Evolutionary conservation across 2,329 filamentous ascomycete species (phyloP), one percentile per base, ranked within the genome.

Genomic region (Alternaria dauci): DNA sequence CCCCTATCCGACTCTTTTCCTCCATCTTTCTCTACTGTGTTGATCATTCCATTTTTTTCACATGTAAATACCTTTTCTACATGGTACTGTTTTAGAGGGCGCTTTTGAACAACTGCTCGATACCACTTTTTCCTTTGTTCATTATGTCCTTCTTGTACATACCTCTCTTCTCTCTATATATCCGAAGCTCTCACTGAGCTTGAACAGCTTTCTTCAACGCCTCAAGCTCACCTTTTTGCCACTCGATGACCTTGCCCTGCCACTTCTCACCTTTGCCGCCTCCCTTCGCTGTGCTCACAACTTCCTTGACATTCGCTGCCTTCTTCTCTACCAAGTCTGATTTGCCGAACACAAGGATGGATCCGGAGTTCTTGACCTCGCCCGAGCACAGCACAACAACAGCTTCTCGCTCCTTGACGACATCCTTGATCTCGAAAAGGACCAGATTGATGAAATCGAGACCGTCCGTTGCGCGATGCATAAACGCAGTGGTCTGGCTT

Each of bases 191-290:
- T 32, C 59, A 70, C 18, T 48, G 25, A 9, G 44, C 55, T 32
- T 69, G 65, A 6, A 75, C 63, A 3, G 61, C 66, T 18, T 63
- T 52, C 42, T 61, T 69, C 57, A 76, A 55, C 2, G 66, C 70
- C 34, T 76, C 72, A 8, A 76, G 56, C 46, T 77, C 73, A 11
- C 72, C 71, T 25, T 72, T 77, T 47, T 70, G 68, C 74, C 74
- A 77, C 41, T 74, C 72, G 0, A 62, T 65, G 6, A 76, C 69
- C 57, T 77, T 76, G 12, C 73, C 73, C 48, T 76, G 73, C 74
- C 74, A 76, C 47, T 75, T 77, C 38, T 71, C 70, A 4, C 73
- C 73, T 43, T 71, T 76, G 1, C 74, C 74, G 14, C 74, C 74
- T 20, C 74, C 74, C 50, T 76, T 77, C 1, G 62, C 69, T 14